These are phyloP conservation scores for Hypoxylon subgilvum DNA, from an alignment of 495 filamentous ascomycete species.

Conservation along the genomic window DNA sequence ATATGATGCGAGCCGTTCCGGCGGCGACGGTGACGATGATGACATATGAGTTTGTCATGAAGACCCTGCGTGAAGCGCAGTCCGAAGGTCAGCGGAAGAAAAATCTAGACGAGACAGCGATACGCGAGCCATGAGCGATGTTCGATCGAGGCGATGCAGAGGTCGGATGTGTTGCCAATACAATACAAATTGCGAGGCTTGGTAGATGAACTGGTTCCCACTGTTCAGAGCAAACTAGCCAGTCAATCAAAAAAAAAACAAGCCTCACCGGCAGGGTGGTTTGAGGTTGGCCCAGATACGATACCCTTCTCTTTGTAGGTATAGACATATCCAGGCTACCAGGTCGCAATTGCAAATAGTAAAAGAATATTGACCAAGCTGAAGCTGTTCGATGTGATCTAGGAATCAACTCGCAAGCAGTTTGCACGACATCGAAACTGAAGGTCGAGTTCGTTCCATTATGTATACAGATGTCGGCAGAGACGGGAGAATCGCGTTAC, in stretches of 20 bases:
- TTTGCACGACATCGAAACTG: neutral
- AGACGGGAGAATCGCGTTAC: too few species aligned
- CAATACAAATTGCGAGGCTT: constrained; percentile 7
- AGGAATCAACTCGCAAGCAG: neutral
- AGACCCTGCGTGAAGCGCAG: constrained; percentile 49
- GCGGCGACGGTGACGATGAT: constrained; percentile 96
- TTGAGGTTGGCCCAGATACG: constrained; percentile 32
- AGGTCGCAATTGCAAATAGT: constrained; percentile 35
- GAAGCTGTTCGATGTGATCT: neutral
- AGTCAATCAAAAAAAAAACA: constrained; percentile 7
- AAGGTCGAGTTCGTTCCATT: too few species aligned
- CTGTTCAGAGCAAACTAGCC: constrained; percentile 2
- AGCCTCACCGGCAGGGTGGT: constrained; percentile 16
- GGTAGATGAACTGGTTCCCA: constrained; percentile 17
- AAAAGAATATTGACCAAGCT: neutral
- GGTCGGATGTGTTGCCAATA: too few species aligned
- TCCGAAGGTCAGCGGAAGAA: constrained; percentile 38
- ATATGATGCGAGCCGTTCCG: constrained; percentile 93
- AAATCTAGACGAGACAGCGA: constrained; percentile 32
- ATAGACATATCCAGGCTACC: constrained; percentile 32
- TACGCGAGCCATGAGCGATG: constrained; percentile 23
- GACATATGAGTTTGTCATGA: constrained; percentile 89
- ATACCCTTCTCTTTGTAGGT: constrained; percentile 41
- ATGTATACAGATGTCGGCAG: too few species aligned
- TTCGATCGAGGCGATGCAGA: neutral